Evolutionary conservation across 176 grass and related monocot genomes (phyloP).

Genomic region (Pontederia paniculata): DNA sequence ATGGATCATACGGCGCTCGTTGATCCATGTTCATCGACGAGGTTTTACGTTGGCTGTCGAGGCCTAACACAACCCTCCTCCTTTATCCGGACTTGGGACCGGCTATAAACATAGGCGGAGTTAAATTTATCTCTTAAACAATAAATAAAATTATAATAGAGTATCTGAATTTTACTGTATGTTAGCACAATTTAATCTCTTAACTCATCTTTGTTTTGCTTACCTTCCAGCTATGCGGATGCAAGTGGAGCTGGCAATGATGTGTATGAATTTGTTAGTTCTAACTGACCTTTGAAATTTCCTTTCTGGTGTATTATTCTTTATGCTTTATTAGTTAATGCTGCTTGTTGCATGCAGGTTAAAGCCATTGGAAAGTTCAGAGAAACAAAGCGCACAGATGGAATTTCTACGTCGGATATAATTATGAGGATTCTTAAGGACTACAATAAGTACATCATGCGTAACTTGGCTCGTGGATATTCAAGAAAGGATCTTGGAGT

Average conservation of each 20-base stretch:
- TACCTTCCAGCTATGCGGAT: conserved; percentile 59
- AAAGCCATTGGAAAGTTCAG: conserved; percentile 88
- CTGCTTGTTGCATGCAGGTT: conserved; percentile 40
- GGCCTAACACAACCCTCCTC: too few species aligned
- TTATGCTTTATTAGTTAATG: conserved; percentile 1
- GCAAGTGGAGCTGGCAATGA: conserved; percentile 73
- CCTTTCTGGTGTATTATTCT: not conserved
- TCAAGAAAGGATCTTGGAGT: conserved; percentile 78
- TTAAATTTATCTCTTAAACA: too few species aligned
- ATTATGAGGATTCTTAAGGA: conserved; percentile 97
- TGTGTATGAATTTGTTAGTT: conserved; percentile 83
- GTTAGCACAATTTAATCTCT: too few species aligned
- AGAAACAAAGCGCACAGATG: conserved; percentile 79
- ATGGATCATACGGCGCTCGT: too few species aligned
- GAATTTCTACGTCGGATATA: conserved; percentile 82
- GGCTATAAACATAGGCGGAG: too few species aligned
- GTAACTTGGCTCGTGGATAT: conserved; percentile 91
- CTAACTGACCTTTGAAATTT: not conserved
- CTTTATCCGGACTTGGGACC: too few species aligned
- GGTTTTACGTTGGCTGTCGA: too few species aligned
- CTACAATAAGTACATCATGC: conserved; percentile 91
- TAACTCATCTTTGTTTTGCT: too few species aligned
- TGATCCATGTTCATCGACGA: too few species aligned
- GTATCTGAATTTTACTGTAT: too few species aligned
- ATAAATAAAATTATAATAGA: not conserved